Conservation (phyloP, 1,284 basidiomycete species). For the Hypsizygus ulmarius region DNA sequence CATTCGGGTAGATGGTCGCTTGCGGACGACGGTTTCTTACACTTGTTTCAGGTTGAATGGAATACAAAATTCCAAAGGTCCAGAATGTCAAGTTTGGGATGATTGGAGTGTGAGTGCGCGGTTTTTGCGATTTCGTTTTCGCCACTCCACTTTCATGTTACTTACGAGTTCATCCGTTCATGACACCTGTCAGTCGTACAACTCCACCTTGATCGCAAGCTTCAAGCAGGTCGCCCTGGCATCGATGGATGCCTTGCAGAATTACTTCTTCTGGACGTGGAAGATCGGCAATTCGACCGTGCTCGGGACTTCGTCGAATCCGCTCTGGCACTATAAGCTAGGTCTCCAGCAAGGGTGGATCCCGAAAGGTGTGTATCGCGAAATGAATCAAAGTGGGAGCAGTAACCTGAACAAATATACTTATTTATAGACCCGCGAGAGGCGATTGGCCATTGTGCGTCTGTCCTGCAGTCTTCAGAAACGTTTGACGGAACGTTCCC, state of each 20-base stretch:
- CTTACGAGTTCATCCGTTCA: not conserved
- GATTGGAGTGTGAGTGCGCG: constrained; percentile 37
- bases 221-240: constrained; percentile 58
- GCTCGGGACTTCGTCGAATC: constrained; percentile 58
- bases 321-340: constrained; percentile 76
- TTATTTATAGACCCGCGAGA: constrained; percentile 55
- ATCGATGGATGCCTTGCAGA: constrained; percentile 73
- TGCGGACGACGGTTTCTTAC: not conserved
- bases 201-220: constrained; percentile 45
- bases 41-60: constrained; percentile 53
- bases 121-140: not conserved
- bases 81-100: constrained; percentile 49
- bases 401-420: not conserved
- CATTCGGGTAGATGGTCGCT: constrained; percentile 4
- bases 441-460: constrained; percentile 59
- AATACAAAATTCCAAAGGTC: constrained; percentile 52
- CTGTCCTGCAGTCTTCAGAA: constrained; percentile 36
- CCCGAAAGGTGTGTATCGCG: constrained; percentile 42
- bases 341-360: constrained; percentile 75
- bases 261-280: constrained; percentile 91
- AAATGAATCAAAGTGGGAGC: not conserved
- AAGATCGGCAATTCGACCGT: constrained; percentile 63
- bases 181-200: constrained; percentile 48
- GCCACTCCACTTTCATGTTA: not conserved
- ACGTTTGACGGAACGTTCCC: constrained; percentile 57